These are phyloP conservation scores for Dendrobium officinale DNA, from an alignment of 106 monocot species.

Conservation along the genomic window DNA sequence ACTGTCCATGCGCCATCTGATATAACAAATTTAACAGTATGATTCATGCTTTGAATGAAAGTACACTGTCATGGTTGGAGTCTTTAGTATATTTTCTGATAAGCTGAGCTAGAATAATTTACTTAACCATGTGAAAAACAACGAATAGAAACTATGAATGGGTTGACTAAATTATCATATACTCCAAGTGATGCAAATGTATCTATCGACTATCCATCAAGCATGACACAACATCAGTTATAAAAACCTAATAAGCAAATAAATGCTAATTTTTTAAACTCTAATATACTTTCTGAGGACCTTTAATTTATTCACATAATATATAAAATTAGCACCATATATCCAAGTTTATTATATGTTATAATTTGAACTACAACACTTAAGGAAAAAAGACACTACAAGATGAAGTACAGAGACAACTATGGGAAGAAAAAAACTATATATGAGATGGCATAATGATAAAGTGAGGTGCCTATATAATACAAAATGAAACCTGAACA, in stretches of 20 bases:
- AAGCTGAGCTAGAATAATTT: too few species aligned
- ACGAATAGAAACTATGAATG: not conserved
- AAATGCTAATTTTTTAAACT: not conserved
- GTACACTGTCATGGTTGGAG: too few species aligned
- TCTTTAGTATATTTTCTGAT: too few species aligned
- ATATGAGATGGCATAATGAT: not conserved
- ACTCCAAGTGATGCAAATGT: not conserved
- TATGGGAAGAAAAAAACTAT: not conserved
- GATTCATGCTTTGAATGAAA: not conserved
- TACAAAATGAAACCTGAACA: not conserved
- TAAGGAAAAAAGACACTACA: not conserved
- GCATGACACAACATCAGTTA: not conserved
- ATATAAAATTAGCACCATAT: slow-evolving; percentile 1
- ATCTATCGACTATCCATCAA: not conserved
- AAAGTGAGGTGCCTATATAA: not conserved
- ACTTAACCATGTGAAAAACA: not conserved
- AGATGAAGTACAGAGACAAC: not conserved
- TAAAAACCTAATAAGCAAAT: not conserved
- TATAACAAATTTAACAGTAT: not conserved
- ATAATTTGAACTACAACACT: not conserved
- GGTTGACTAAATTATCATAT: not conserved
- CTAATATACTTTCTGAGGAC: not conserved
- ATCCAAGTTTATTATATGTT: not conserved
- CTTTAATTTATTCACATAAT: not conserved
- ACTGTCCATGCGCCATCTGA: not conserved